Evolutionary conservation across 106 monocot species (phyloP), one percentile per base, ranked within the genome.

Genomic region (Dendrobium nobile): DNA sequence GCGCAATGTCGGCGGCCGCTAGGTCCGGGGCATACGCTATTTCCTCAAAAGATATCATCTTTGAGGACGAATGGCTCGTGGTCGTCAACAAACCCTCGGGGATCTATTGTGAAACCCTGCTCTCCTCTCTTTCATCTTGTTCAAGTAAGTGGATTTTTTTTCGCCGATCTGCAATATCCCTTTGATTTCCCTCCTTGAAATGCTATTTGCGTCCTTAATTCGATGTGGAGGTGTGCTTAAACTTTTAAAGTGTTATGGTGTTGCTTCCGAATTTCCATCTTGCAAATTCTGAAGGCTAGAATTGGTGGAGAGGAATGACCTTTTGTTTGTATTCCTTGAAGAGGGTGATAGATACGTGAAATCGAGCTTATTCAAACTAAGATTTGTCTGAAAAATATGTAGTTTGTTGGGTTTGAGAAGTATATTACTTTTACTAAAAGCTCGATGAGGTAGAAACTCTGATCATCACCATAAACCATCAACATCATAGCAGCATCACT

Each of bases 1-100:
- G 98, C 40, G 98, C 98, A 33, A 88, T 87, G 84, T 79, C 91
- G 20, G 98, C 98, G 20, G 67, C 91, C 40, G 80, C 89, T 75
- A 84, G 91, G 54, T 98, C 98, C 22, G 87, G 77, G 4, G 59
- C 79, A 19, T 91, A 80, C 81, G 55, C 81, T 67, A 78, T 86
- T 61, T 41, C 86, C 33, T 54, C 55, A 7, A 48, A 41, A 41
- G 73, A 79, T 47, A 56, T 94, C 37, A 79, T 94, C 1, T 98
- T 88, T 89, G 89, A 95, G 83, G 98, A 95, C 84, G 86, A 92
- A 47, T 98, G 86, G 89, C 82, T 98, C 15, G 86, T 79, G 1
- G 85, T 98, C 65, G 91, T 85, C 75, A 88, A 98, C 87, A 98
- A 95, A 82, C 98, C 94, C 61, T 26, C 88, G 8, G 94, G 98